Base-by-base conservation (phyloP, 345 rosid genomes). In the Eucalyptus camaldulensis region DNA sequence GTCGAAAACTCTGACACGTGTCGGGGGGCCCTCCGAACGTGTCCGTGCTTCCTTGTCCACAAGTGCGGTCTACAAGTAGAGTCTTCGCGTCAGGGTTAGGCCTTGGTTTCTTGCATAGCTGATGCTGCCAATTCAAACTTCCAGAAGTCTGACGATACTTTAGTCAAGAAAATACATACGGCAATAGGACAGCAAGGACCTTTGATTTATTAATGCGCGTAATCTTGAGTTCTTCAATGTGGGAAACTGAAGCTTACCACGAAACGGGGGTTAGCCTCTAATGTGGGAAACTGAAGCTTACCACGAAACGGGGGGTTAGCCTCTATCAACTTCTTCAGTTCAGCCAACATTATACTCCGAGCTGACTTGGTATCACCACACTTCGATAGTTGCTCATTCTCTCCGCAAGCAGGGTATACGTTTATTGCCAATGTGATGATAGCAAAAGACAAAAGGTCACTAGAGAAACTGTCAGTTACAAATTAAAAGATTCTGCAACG, bases 121-220 rank as follows among this genome's bases (percentile, higher is more conserved):
- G 97, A 91, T 96, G 98, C 93, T 96, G 99, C 98, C 98, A 95
- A 93, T 96, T 96, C 88, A 96, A 94, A 92, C 96, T 96, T 94
- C 92, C 89, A 85, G 58, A 45, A 87, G 53, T 49, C 16, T 12
- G 13, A 11, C 49, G 56, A 22, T 19, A 29, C 58, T 85, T 3
- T 1, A 37, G 76, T 58, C 25, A 49, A 89, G 53, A 21, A 72
- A 54, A 37, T 45, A 12, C 9, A 45, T 22, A 54, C 16, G 33
- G 49, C 12, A 88, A 88, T 49, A 31, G 9, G 87, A 88, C 50
- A 27, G 88, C 49, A 54, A 80, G 87, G 87, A 97, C 99, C 98
- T 97, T 85, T 97, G 97, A 92, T 96, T 97, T 86, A 97, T 95
- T 85, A 97, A 90, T 3, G 97, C 94, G 69, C 97, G 93, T 89